Evolutionary conservation across 2,329 filamentous ascomycete genomes (phyloP), one percentile per base, ranked within the genome.

Genomic region (Penicillium fuscoglaucum): DNA sequence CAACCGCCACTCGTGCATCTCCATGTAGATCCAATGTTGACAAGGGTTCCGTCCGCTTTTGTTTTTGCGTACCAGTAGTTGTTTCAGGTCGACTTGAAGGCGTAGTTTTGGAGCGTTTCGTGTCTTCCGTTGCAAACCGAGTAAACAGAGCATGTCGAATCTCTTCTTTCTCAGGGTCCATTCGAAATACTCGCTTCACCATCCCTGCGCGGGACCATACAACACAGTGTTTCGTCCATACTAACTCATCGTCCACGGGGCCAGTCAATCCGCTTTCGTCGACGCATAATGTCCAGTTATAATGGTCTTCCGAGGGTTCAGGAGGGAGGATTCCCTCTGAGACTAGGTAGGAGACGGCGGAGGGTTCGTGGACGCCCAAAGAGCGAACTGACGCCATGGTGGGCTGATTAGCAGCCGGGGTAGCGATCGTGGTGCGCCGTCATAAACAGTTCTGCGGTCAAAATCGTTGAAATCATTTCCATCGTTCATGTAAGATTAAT

Each of bases 361-460:
- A 86, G 60, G 96, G 93, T 78, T 90, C 87, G 80, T 98, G 93
- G 71, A 96, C 83, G 75, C 95, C 95, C 70, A 97, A 84, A 64
- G 93, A 97, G 76, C 87, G 90, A 78, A 97, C 86, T 72, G 90
- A 87, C 67, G 93, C 93, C 96, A 99, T 99, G 70, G 68, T 76
- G 65, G 63, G 62, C 39, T 63, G 66, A 60, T 61, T 65, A 62
- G 59, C 33, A 64, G 65, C 54, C 58, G 58, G 55, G 56, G 57
- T 61, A 63, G 61, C 55, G 48, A 58, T 61, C 55, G 60, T 61
- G 61, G 39, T 58, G 52, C 63, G 55, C 59, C 60, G 59, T 62
- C 65, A 63, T 54, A 62, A 58, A 58, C 52, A 63, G 60, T 54
- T 44, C 45, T 63, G 63, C 62, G 65, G 58, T 58, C 46, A 44